Evolutionary conservation across 768 basidiomycete species (phyloP).

Genomic region (Symmetrospora coprosmae): DNA sequence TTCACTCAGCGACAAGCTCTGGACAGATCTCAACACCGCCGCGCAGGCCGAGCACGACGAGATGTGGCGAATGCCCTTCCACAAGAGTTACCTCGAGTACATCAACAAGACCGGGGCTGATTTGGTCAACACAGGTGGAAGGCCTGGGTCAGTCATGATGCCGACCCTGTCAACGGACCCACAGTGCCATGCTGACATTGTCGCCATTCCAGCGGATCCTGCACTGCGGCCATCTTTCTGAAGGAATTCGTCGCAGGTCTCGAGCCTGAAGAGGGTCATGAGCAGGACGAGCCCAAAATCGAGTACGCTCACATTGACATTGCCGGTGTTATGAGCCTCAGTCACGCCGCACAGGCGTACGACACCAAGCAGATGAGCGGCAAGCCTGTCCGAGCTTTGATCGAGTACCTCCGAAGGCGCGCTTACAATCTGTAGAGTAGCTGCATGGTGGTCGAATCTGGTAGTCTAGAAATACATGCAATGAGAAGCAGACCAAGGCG

Average conservation of each 20-base stretch:
- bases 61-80: conserved; percentile 82
- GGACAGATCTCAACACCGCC: conserved; percentile 53
- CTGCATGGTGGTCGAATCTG: too few relatives aligned
- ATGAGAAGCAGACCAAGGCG: too few relatives aligned
- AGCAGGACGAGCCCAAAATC: conserved; percentile 43
- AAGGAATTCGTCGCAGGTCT: conserved; percentile 40
- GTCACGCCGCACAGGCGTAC: conserved; percentile 47
- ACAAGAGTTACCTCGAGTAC: conserved; percentile 63
- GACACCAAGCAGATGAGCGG: conserved; percentile 66
- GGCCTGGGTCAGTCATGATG: not conserved
- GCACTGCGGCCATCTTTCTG: conserved; percentile 75
- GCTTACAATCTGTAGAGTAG: conserved; percentile 18
- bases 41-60: conserved; percentile 40
- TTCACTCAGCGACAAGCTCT: conserved; percentile 47
- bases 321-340: conserved; percentile 35
- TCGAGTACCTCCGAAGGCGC: conserved; percentile 33
- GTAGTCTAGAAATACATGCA: too few relatives aligned
- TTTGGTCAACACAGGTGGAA: conserved; percentile 47
- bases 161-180: conserved; percentile 39
- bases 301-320: conserved; percentile 84
- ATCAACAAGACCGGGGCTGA: conserved; percentile 48
- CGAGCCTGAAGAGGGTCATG: conserved; percentile 53
- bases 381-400: conserved; percentile 50
- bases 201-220: conserved; percentile 55
- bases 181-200: too few relatives aligned